Evolutionary conservation across 306 rosid genomes (phyloP), one percentile per base, ranked within the genome.

Genomic region (Cicer bijugum): DNA sequence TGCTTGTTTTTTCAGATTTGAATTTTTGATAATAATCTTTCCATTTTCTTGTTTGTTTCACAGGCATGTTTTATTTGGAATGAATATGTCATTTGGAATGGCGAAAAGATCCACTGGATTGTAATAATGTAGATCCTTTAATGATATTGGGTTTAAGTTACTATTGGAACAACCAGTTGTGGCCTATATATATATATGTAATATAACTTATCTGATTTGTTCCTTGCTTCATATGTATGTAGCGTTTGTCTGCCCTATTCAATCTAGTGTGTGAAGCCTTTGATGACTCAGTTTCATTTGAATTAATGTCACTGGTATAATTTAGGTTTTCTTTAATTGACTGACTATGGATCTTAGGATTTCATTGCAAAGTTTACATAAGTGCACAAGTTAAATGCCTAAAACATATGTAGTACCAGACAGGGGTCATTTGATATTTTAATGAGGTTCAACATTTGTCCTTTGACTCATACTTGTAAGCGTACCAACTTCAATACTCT

Each of bases 111-210:
- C 37, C 47, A 7, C 7, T 60, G 50, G 60, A 63, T 71, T 81
- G 81, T 52, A 81, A 81, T 81, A 76, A 76, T 71, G 75, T 81
- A 76, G 43, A 63, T 76, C 63, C 43, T 47, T 11, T n/a, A 8
- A 69, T 71, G 69, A 69, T 44, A 52, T 19, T 75, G 84, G 81
- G 51, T 81, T 68, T 75, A 17, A 71, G 33, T 62, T 52, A 5
- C 70, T 47, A 16, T 69, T 69, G 61, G 19, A 38, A 75, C 46
- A 12, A 23, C 37, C 16, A 60, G 65, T 74, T 60, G 51, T 45
- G 3, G 40, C 40, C 35, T 79, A 72, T 55, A 78, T 39, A 72
- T 55, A 78, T 39, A 20, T 20, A 28, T 28, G 35, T 28, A 28
- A 57, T 14, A 48, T 9, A 23, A n/a, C 56, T 38, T 56, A n/a